Base-by-base conservation (phyloP, 1,139 yeast species). In the Suhomyces kunorum region DNA sequence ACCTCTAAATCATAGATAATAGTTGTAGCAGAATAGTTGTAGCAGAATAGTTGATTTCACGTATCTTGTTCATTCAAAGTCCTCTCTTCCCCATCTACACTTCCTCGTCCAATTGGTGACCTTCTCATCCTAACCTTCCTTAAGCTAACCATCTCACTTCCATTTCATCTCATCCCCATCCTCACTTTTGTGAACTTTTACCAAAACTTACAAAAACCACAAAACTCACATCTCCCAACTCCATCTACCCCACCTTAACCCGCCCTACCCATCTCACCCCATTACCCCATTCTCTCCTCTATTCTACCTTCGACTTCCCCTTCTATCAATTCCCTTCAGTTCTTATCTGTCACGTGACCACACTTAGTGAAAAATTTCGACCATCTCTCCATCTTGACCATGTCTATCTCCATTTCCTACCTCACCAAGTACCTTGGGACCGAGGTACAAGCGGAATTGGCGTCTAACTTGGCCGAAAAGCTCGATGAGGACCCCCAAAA, bases 351-450 rank as follows among this genome's bases (percentile, higher is more conserved):
- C 42, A 39, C 42, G 42, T 39, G 42, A 30, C 35, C 3, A 6
- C 6, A 3, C 8, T 13, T 29, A n/a, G n/a, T 27, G 36, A 29
- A 40, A 36, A 36, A 20, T 30, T 36, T 34, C 22, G 36, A 22
- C 28, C 31, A 38, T 34, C 34, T 12, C 29, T 19, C 9, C 38
- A 14, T 12, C 26, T 9, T 13, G 26, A 31, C 16, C 38, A 42
- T 42, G 45, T 42, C 43, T 22, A 45, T 47, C 43, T 57, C 65
- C 7, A 48, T 57, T 9, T 50, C 59, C n/a, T 48, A 64, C 31
- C 54, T 67, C 8, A 54, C 66, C 32, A 55, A 57, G 54, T 60
- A 58, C 47, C 55, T 69, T 44, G 66, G 60, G 11, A 32, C 51
- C 2, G 51, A 43, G 3, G 59, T 64, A 34, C 62, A 60, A 42